Percentiles rank a stretch among this genome's conserved stretches.
Conservation (phyloP, 306 rosid genomes). For the Fragaria iinumae region DNA sequence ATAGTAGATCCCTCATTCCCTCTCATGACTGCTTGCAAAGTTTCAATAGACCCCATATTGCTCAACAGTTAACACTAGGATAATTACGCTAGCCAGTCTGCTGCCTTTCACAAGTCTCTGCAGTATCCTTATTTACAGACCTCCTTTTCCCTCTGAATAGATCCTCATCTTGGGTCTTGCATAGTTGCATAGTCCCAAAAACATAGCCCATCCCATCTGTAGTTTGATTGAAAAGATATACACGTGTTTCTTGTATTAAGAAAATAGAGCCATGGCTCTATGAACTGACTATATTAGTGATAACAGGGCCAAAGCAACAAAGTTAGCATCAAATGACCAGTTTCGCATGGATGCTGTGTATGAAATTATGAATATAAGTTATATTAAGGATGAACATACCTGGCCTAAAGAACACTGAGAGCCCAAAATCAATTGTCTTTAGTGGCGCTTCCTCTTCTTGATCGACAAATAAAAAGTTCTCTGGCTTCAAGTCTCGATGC, state of each 20-base stretch:
- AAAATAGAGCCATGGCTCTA: neutral
- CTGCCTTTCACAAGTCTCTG: slow-evolving; percentile 3
- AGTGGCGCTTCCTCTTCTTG: slow-evolving; percentile 77
- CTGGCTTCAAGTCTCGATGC: slow-evolving; percentile 95
- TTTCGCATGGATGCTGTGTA: neutral
- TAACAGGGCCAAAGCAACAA: neutral
- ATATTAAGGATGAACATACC: slow-evolving; percentile 36
- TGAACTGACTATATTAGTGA: neutral
- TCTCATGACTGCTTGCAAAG: neutral
- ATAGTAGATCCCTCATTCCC: neutral
- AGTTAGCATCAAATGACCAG: neutral
- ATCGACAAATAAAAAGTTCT: slow-evolving; percentile 71
- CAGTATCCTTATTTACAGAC: neutral
- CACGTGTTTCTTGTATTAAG: neutral
- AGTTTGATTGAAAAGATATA: neutral
- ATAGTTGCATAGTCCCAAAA: neutral
- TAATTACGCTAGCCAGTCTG: neutral
- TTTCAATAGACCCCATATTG: neutral
- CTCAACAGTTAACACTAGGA: neutral
- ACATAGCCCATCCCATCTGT: neutral
- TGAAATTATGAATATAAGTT: neutral
- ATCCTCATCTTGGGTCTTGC: neutral
- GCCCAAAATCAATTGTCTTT: slow-evolving; percentile 93
- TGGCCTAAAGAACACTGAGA: slow-evolving; percentile 85
- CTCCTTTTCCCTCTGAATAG: neutral